Base-by-base conservation (phyloP, 345 rosid species). In the Camelina sativa region DNA sequence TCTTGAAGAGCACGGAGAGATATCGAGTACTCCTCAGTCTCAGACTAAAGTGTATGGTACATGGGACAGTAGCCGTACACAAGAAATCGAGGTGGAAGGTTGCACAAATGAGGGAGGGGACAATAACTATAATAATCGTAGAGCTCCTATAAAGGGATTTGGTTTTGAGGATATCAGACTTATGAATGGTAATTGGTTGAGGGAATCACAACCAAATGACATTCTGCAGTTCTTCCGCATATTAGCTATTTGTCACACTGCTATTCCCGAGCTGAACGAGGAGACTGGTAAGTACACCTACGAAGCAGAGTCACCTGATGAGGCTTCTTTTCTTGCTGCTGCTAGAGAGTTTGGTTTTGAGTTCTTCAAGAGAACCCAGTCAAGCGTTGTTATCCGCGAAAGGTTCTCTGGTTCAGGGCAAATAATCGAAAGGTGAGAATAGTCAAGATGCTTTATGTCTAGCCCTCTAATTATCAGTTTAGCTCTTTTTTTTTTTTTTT, bases 301-400 rank as follows among this genome's bases (percentile, higher is more conserved):
- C 62, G 99, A 95, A 85, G 97, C 98, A 23, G 99, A 95, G 82
- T 95, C 99, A 35, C 99, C 98, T 16, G 99, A 95, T 76, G 99
- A 95, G 79, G 96, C 85, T 59, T 89, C 98, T 51, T 92, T 95
- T 82, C 91, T 95, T 70, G 91, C 90, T 81, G 97, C 98, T 41
- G 98, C 99, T 11, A 88, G 91, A 82, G 98, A 92, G 81, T 88
- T 95, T 79, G 99, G 98, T 62, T 95, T 95, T 84, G 99, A 90
- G 82, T 92, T 90, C 76, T 83, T 32, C 62, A 87, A 83, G 79
- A 89, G 99, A 80, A 95, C 96, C 41, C 98, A 92, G 71, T 83
- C 97, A 11, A 90, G 97, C 4, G 97, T 92, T 35, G 82, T 84
- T 73, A 67, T 95, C 43, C 85, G 77, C 28, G 99, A 95, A 78